Base-by-base conservation (phyloP, 116 monocot genomes). In the Posidonia oceanica region DNA sequence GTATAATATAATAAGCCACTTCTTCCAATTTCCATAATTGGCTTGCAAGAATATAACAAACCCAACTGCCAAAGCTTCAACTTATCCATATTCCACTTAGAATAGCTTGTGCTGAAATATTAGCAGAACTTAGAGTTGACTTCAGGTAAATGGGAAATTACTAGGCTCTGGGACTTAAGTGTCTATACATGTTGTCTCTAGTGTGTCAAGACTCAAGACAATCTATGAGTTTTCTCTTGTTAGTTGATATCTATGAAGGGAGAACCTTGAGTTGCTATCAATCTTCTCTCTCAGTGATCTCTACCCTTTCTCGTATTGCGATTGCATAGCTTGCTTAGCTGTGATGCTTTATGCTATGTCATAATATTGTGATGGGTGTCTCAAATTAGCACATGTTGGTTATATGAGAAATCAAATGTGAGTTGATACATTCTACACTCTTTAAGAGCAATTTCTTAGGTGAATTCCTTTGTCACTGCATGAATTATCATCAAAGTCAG, bases 1-100 rank as follows among this genome's bases (percentile, higher is more conserved):
- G 94, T 90, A 82, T 18, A 23, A 3, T 71, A 22, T 68, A 7
- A 52, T 21, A 63, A 36, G 36, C 13, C 5, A 20, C 17, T 52
- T 21, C 13, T 11, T 22, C 13, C 18, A 22, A 21, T 37, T 21
- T 42, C 14, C 15, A 16, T 51, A n/a, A 51, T 67, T 5, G 3
- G 23, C 39, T 6, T 12, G 21, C 5, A 13, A 21, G 11, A 12
- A 29, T 11, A 61, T 60, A 61, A 14, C 61, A 12, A 3, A 61
- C 36, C 22, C 61, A 20, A 23, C 48, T 48, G 7, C 7, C 48
- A 48, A 48, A 48, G 11, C 0, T 48, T 48, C 12, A 12, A 10
- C 48, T 10, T 42, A 42, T 48, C 7, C 7, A 48, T 12, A 48
- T 48, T 6, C 12, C 12, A 10, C 12, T 48, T 0, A 10, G 12